Conservation (phyloP, 352 stramenopile genomes). For the Globisporangium ultimum region DNA sequence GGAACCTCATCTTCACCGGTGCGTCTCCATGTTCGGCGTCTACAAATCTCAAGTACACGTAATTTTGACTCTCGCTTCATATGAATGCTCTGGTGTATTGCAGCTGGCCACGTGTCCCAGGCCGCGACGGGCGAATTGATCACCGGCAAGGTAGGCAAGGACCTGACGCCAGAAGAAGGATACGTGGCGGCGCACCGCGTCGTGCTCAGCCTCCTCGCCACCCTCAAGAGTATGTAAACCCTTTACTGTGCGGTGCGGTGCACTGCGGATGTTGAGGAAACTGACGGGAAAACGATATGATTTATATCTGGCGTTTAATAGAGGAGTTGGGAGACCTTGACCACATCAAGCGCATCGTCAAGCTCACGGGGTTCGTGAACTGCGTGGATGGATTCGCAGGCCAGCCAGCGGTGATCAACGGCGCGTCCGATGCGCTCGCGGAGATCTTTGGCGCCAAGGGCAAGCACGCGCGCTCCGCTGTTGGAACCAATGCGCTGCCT, state of each 20-base stretch:
- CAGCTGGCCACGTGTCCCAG: constrained; percentile 68
- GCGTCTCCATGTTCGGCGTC: background rate
- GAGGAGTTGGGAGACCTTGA: constrained; percentile 82
- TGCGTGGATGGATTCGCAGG: constrained; percentile 81
- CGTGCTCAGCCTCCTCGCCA: constrained; percentile 83
- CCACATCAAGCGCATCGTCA: constrained; percentile 89
- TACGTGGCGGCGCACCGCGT: constrained; percentile 79
- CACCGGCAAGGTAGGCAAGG: constrained; percentile 76
- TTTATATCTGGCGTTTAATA: constrained; percentile 8
- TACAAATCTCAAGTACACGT: too few species aligned
- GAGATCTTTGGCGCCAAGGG: constrained; percentile 81
- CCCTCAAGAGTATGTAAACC: constrained; percentile 64
- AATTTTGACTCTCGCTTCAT: too few species aligned
- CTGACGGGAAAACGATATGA: too few species aligned
- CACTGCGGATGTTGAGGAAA: too few species aligned
- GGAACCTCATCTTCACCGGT: constrained; percentile 77
- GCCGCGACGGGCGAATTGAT: constrained; percentile 53
- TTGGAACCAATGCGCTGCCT: constrained; percentile 92
- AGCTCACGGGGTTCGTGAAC: constrained; percentile 93
- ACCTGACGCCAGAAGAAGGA: constrained; percentile 79
- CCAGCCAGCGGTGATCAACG: constrained; percentile 92
- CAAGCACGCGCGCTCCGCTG: constrained; percentile 83
- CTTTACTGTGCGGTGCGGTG: background rate
- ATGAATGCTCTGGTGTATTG: too few species aligned
- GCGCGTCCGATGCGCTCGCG: constrained; percentile 81